Base-by-base conservation (phyloP, 2,329 filamentous ascomycete genomes). In the Fragosphaeria purpurea region DNA sequence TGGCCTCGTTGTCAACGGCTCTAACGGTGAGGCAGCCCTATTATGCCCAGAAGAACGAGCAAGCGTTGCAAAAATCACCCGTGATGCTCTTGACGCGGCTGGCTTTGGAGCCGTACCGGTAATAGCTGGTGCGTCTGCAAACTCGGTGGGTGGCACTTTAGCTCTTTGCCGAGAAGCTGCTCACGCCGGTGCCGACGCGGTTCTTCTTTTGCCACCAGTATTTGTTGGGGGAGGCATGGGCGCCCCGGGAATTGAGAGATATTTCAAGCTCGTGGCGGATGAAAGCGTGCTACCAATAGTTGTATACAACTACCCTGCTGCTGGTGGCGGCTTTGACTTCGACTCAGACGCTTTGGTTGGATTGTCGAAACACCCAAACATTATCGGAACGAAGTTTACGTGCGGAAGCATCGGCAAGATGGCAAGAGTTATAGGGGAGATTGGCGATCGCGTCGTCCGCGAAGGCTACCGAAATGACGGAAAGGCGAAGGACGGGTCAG, bases 371-470 rank as follows among this genome's bases (percentile, higher is more conserved):
- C 88, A 94, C 68, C 80, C 82, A 55, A 94, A 94, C 68, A 87
- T 94, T 61, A 71, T 89, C 55, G 88, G 88, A 54, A 89, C 87
- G 47, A 94, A 94, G 67, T 93, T 95, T 73, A 94, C 88, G 39
- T 94, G 88, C 63, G 88, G 86, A 56, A 91, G 87, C 71, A 91
- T 86, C 1, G 88, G 88, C 55, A 94, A 94, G 70, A 76, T 94
- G 57, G 90, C 87, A 12, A 81, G 88, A 34, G 86, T 94, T 5
- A 42, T 48, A 10, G 30, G 35, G 11, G 34, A 44, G 4, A 3
- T 44, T 22, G 33, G 9, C 30, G 6, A 39, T 22, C 5, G 41
- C 22, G 13, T 48, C 47, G 4, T 86, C 88, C 5, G 67, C 76
- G 13, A 86, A 80, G 44, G 80, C 84, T 43, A 71, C 85, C 59